A percentile compares a stretch with the other conserved stretches of the same genome.
Evolutionary conservation across 176 grass and related monocot species (phyloP).

Genomic region (Otatea glauca): DNA sequence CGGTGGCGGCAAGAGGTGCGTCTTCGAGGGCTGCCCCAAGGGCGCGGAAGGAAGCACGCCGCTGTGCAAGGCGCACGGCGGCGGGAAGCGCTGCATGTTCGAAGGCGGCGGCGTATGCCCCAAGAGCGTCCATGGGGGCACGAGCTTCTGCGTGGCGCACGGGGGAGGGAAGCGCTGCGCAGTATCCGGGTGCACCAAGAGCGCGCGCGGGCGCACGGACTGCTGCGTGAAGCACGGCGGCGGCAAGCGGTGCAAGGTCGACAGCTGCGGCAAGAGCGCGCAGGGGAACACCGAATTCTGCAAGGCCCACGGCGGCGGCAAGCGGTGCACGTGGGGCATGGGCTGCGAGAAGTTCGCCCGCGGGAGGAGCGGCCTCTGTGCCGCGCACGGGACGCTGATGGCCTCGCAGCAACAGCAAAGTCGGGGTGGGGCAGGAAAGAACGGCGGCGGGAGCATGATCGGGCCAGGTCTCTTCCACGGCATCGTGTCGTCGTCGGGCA

Average conservation of each 20-base stretch:
- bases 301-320: slow-evolving; percentile 80
- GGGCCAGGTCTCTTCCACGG: slow-evolving; percentile 67
- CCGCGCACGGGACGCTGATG: slow-evolving; percentile 62
- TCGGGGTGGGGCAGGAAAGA: slow-evolving; percentile 1
- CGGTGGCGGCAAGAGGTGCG: slow-evolving; percentile 71
- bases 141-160: slow-evolving; percentile 71
- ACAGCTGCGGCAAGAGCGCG: slow-evolving; percentile 72
- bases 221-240: slow-evolving; percentile 75
- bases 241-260: slow-evolving; percentile 62
- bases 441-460: slow-evolving; percentile 45
- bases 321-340: slow-evolving; percentile 55
- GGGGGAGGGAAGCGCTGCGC: slow-evolving; percentile 78
- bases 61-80: slow-evolving; percentile 80
- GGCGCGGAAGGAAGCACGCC: slow-evolving; percentile 81
- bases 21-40: slow-evolving; percentile 66
- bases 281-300: slow-evolving; percentile 75
- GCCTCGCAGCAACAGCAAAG: slow-evolving; percentile 49
- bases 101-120: slow-evolving; percentile 72
- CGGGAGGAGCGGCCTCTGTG: slow-evolving; percentile 71
- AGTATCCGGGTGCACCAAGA: slow-evolving; percentile 66
- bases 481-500: slow-evolving; percentile 42
- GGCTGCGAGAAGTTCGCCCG: slow-evolving; percentile 81
- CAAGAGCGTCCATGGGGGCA: slow-evolving; percentile 83
- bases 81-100: slow-evolving; percentile 68
- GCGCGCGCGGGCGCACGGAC: slow-evolving; percentile 75